Evolutionary conservation across 2,329 filamentous ascomycete species (phyloP).

Genomic region (Chrysosporium queenslandicum): DNA sequence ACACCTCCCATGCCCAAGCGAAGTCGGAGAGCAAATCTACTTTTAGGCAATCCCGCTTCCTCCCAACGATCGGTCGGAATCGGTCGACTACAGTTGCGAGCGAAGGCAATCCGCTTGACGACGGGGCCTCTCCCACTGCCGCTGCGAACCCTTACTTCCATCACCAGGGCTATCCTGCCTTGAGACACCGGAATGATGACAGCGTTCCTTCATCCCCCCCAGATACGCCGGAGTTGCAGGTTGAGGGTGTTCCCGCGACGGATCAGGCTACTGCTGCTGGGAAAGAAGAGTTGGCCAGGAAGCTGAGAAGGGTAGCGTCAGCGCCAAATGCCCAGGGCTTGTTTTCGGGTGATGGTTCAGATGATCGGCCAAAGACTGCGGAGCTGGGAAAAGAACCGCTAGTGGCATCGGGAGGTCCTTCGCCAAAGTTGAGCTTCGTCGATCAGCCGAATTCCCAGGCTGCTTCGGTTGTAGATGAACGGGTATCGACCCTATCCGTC

Average conservation of each 20-base stretch:
- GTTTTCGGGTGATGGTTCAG: constrained; percentile 54
- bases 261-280: constrained; percentile 64
- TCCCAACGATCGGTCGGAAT: constrained; percentile 76
- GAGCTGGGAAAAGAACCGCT: constrained; percentile 78
- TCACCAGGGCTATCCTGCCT: constrained; percentile 84
- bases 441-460: constrained; percentile 32
- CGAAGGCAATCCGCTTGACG: constrained; percentile 83
- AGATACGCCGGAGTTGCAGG: constrained; percentile 71
- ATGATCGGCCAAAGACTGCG: constrained; percentile 68
- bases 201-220: constrained; percentile 88
- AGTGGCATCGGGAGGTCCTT: constrained; percentile 47
- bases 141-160: constrained; percentile 95
- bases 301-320: constrained; percentile 85
- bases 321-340: constrained; percentile 94
- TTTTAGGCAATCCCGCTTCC: constrained; percentile 78
- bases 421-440: constrained; percentile 46
- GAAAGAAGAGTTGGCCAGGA: constrained; percentile 88
- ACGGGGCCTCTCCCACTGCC: constrained; percentile 80
- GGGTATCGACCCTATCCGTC: constrained; percentile 12
- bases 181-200: constrained; percentile 89
- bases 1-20: constrained; percentile 27
- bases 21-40: constrained; percentile 56
- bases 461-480: constrained; percentile 24
- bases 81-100: constrained; percentile 84
- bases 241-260: constrained; percentile 56